Evolutionary conservation across 108 stramenopile genomes (phyloP), one percentile per base, ranked within the genome.

Genomic region (Discostella pseudostelligera): DNA sequence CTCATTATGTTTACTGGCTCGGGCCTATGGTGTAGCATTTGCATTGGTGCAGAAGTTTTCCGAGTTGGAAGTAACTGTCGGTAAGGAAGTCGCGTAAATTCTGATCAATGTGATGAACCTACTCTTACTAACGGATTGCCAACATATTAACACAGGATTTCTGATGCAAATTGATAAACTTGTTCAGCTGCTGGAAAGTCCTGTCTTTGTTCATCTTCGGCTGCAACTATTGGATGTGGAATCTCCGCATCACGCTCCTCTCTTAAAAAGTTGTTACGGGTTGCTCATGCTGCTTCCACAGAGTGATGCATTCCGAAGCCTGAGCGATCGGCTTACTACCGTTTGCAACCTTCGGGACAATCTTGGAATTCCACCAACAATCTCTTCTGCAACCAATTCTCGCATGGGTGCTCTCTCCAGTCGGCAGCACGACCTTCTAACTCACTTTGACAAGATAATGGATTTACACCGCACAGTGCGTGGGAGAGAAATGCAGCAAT

Each of bases 91-190:
- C 21, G 3, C 21, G 0, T 28, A 11, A 4, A 22, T 1, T 35
- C 32, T 54, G 12, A 13, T 8, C n/a, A 43, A 1, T 54, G 6
- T 3, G 32, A 13, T 54, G 53, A 54, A 29, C 53, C 35, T 28
- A 14, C 53, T 5, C 6, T 4, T 2, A 43, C 42, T 54, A 17
- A 54, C 32, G 13, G 1, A 35, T 35, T 17, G 11, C 35, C n/a
- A 35, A 35, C 13, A 36, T 36, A 29, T 26, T 36, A 10, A 35
- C 9, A 54, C 29, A 54, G 53, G 53, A 35, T 96, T 98, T 59
- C 79, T 99, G 39, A 97, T 99, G 96, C 96, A 99, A 72, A 80
- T 97, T 39, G 98, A 99, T 83, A 97, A 97, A 64, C 79, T 97
- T 21, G 96, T 99, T 28, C 96, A 97, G 56, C 69, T 99, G 53